Evolutionary conservation across 768 basidiomycete genomes (phyloP).

Genomic region (Mycena venus): DNA sequence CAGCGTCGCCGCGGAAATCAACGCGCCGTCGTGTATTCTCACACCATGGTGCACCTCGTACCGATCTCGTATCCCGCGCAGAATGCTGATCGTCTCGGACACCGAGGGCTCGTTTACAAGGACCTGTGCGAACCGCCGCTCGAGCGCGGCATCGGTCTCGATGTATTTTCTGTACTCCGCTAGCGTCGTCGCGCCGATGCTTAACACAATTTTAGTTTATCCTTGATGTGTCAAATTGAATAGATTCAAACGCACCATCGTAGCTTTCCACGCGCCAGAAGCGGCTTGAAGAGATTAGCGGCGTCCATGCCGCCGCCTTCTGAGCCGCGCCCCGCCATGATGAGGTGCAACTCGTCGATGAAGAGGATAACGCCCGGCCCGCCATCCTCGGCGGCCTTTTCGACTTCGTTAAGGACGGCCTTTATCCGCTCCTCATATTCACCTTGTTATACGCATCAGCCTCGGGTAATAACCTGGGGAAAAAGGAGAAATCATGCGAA

Average conservation of each 20-base stretch:
- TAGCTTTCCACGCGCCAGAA: conserved; percentile 87
- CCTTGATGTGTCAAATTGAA: conserved; percentile 12
- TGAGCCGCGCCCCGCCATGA: conserved; percentile 90
- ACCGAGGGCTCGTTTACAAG: conserved; percentile 93
- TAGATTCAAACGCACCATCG: conserved; percentile 47
- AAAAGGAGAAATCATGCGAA: conserved; percentile 1
- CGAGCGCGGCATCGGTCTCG: conserved; percentile 92
- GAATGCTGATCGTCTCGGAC: conserved; percentile 90
- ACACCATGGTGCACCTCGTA: conserved; percentile 96
- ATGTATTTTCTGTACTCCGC: conserved; percentile 94
- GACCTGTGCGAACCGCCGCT: conserved; percentile 94
- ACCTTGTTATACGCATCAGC: conserved; percentile 33
- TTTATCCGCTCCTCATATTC: conserved; percentile 99
- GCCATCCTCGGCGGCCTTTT: conserved; percentile 84
- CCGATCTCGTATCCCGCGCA: conserved; percentile 94
- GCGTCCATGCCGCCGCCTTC: conserved; percentile 96
- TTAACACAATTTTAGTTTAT: conserved; percentile 49
- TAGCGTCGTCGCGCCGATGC: conserved; percentile 92
- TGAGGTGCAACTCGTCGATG: conserved; percentile 94
- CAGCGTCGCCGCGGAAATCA: conserved; percentile 91
- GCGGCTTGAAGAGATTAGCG: conserved; percentile 91
- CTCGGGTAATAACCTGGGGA: not conserved
- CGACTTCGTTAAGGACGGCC: conserved; percentile 91
- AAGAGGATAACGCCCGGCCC: conserved; percentile 90
- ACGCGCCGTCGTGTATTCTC: conserved; percentile 86